Evolutionary conservation across 2,329 filamentous ascomycete species (phyloP).

Genomic region (Fusarium nanum): DNA sequence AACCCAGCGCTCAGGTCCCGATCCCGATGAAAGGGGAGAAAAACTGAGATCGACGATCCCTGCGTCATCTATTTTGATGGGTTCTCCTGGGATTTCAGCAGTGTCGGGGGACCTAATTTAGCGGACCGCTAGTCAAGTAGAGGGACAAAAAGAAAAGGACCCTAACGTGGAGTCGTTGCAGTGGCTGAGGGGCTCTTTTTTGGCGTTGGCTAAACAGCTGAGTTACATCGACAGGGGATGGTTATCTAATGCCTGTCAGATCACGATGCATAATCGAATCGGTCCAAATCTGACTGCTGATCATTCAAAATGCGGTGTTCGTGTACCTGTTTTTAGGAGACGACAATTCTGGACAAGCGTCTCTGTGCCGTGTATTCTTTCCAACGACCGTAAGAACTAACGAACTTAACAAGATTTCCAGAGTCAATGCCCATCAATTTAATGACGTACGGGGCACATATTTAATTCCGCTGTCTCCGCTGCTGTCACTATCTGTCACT

Average conservation of each 20-base stretch:
- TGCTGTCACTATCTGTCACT: neutral
- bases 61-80: slow-evolving; percentile 1
- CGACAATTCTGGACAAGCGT: neutral
- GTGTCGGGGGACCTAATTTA: neutral
- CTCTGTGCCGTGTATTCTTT: neutral
- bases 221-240: slow-evolving; percentile 2
- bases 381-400: neutral
- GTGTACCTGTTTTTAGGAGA: neutral
- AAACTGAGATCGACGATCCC: slow-evolving; percentile 1
- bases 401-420: neutral
- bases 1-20: slow-evolving; percentile 14
- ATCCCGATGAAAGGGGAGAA: slow-evolving; percentile 8
- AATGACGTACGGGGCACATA: neutral
- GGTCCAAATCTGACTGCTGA: neutral
- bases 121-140: neutral
- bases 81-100: neutral
- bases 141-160: neutral
- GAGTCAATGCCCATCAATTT: neutral
- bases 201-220: neutral
- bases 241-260: slow-evolving; percentile 3
- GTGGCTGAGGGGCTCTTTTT: neutral
- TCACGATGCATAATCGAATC: slow-evolving; percentile 10
- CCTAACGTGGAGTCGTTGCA: neutral
- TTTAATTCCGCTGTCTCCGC: neutral
- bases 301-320: neutral